These are phyloP conservation scores for Tulasnella sp. DNA, from an alignment of 768 basidiomycete genomes.

Conservation along the genomic window DNA sequence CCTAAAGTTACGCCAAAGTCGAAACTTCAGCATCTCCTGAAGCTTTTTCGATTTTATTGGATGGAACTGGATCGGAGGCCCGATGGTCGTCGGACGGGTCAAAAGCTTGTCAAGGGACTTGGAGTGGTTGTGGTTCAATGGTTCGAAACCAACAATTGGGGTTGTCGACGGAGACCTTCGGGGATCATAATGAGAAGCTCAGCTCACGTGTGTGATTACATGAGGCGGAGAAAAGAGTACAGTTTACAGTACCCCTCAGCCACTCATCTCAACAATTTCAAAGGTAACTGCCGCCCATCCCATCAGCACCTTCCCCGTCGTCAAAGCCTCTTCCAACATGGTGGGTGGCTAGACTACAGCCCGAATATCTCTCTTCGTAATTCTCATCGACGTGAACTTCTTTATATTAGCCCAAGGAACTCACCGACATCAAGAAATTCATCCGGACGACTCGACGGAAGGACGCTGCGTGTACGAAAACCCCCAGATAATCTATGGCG, in stretches of 20 bases:
- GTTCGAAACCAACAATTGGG: background rate
- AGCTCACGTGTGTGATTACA: background rate
- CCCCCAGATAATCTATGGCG: constrained; percentile 22
- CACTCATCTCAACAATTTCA: background rate
- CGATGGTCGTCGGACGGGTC: background rate
- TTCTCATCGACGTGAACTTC: no score
- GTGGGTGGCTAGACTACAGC: background rate
- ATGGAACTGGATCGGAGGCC: background rate
- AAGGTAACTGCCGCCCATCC: background rate
- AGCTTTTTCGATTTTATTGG: background rate
- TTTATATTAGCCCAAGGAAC: constrained; percentile 84
- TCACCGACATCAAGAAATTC: constrained; percentile 97
- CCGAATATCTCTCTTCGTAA: no score
- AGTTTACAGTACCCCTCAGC: background rate
- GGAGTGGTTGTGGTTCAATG: background rate
- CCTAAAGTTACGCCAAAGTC: background rate
- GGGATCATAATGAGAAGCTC: background rate
- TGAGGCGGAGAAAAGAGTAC: background rate
- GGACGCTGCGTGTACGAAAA: constrained; percentile 47
- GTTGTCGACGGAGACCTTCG: background rate
- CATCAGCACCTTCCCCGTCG: background rate
- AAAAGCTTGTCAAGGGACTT: background rate
- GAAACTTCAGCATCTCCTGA: background rate
- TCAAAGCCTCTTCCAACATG: background rate
- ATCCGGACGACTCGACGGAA: constrained; percentile 94